These are phyloP conservation scores for Aspergillus taichungensis DNA, from an alignment of 495 filamentous ascomycete species.

Conservation along the genomic window DNA sequence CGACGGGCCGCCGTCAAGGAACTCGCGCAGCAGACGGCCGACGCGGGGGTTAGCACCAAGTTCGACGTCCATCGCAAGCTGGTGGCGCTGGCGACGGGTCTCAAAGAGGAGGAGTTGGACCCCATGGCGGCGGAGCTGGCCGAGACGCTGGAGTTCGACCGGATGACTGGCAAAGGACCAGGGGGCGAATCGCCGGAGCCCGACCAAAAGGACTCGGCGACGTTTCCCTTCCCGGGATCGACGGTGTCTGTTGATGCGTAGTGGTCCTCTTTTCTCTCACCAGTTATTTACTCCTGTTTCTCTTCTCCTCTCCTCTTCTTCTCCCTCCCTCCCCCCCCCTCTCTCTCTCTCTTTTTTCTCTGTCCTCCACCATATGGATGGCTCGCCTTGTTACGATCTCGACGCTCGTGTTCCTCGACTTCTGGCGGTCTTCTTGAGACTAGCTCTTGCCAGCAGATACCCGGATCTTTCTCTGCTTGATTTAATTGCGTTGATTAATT, in stretches of 20 bases:
- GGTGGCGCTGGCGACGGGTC: conserved; percentile 40
- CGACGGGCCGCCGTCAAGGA: conserved; percentile 35
- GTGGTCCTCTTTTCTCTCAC: background rate
- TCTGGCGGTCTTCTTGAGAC: conserved; percentile 10
- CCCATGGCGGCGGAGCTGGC: conserved; percentile 40
- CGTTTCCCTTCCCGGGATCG: conserved; percentile 17
- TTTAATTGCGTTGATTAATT: too few relatives aligned
- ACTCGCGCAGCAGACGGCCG: conserved; percentile 38
- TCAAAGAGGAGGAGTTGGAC: conserved; percentile 43
- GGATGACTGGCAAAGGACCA: conserved; percentile 31
- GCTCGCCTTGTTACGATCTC: conserved; percentile 1
- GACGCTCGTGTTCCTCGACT: background rate
- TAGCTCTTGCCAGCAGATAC: conserved; percentile 16
- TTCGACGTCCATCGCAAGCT: conserved; percentile 45
- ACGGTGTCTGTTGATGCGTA: conserved; percentile 32
- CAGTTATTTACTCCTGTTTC: background rate
- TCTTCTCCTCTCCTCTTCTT: conserved; percentile 16
- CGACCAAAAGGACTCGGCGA: conserved; percentile 17
- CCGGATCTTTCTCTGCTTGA: background rate
- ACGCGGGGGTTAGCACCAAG: conserved; percentile 43
- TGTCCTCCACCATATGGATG: background rate
- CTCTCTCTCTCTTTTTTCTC: conserved; percentile 24
- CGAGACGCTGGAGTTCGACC: conserved; percentile 39
- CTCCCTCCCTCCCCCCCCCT: conserved; percentile 29
- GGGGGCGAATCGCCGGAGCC: conserved; percentile 21